Percentiles rank a stretch among this genome's conserved stretches.
phyloP scores from a whole-genome alignment of 2,329 filamentous ascomycete genomes.

The Bipolaris gigantea region DNA sequence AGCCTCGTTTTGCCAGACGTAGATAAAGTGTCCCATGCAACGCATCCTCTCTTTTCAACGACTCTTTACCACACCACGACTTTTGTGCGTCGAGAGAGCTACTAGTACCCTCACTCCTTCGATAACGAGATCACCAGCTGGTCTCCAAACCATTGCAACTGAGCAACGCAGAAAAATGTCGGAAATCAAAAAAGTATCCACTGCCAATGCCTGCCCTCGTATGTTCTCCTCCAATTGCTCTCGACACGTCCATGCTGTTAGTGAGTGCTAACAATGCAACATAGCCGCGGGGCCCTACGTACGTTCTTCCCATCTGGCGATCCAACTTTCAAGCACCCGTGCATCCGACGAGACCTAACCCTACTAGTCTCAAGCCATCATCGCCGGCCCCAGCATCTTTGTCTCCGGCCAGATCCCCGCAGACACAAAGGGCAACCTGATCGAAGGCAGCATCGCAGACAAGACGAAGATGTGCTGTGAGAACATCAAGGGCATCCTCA shows the following conservation, averaged over 20 bases:
- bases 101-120: background rate
- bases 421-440: conserved; percentile 61
- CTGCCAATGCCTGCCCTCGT: conserved; percentile 49
- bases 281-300: conserved; percentile 51
- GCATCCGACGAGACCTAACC: background rate
- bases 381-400: conserved; percentile 68
- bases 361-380: conserved; percentile 60
- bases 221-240: conserved; percentile 20
- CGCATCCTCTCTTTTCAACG: background rate
- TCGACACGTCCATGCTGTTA: background rate
- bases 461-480: conserved; percentile 72
- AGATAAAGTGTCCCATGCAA: conserved; percentile 15
- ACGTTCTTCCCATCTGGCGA: conserved; percentile 24
- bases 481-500: conserved; percentile 82
- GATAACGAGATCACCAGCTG: background rate
- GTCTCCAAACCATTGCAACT: background rate
- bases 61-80: background rate
- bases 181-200: conserved; percentile 50
- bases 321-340: background rate
- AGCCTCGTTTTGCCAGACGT: conserved; percentile 29
- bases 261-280: background rate
- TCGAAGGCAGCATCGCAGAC: conserved; percentile 67
- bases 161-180: conserved; percentile 40
- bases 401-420: conserved; percentile 78
- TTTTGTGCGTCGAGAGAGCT: background rate